phyloP scores from a whole-genome alignment of 179 eudicot species.

The Corrigiola litoralis region DNA sequence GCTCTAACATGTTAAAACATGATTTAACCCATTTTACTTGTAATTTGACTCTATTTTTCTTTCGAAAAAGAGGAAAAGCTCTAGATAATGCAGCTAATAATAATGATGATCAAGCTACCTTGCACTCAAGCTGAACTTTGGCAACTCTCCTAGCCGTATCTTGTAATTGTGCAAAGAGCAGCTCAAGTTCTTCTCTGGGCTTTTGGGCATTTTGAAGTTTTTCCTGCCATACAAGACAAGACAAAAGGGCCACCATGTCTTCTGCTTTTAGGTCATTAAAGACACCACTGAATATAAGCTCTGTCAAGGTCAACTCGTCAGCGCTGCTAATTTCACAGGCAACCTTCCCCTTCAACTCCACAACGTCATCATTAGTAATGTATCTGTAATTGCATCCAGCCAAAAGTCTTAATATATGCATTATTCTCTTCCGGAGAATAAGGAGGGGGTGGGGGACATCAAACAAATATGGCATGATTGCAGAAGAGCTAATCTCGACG shows the following conservation, averaged over 20 bases:
- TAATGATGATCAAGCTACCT: constrained; percentile 35
- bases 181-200: constrained; percentile 88
- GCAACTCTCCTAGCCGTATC: constrained; percentile 88
- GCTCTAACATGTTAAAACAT: too few species aligned
- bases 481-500: neutral
- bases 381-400: constrained; percentile 48
- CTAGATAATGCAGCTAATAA: neutral
- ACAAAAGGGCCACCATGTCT: constrained; percentile 89
- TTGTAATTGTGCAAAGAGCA: constrained; percentile 73
- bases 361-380: constrained; percentile 78
- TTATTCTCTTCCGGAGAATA: too few species aligned
- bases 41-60: neutral
- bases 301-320: constrained; percentile 88
- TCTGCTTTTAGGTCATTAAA: constrained; percentile 80
- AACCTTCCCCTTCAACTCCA: constrained; percentile 90
- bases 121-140: constrained; percentile 88
- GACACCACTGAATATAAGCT: constrained; percentile 85
- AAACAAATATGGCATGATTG: neutral
- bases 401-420: constrained; percentile 2
- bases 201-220: constrained; percentile 86
- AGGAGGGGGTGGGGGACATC: neutral
- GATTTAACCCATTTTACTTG: neutral
- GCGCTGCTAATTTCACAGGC: constrained; percentile 99
- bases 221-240: constrained; percentile 97
- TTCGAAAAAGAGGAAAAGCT: neutral